These are phyloP conservation scores for Thalassiosira exigua DNA, from an alignment of 352 stramenopile genomes.

Conservation along the genomic window DNA sequence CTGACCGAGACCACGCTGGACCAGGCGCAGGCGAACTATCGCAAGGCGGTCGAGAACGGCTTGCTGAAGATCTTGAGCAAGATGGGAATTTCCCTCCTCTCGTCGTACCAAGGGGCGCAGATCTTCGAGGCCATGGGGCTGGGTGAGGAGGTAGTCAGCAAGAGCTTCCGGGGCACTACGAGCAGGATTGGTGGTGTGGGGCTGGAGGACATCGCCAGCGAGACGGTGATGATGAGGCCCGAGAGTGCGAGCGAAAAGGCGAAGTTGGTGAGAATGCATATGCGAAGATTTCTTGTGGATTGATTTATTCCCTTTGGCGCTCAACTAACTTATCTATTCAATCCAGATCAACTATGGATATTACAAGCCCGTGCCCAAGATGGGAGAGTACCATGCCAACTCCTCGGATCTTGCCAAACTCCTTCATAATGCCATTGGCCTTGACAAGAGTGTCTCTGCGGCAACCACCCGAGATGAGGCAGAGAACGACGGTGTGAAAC, in stretches of 20 bases:
- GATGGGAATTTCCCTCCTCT: conserved; percentile 95
- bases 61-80: conserved; percentile 93
- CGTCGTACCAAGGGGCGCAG: conserved; percentile 95
- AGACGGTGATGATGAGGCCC: conserved; percentile 82
- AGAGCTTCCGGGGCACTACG: conserved; percentile 83
- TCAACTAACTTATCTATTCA: background rate
- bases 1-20: conserved; percentile 69
- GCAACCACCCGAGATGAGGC: conserved; percentile 73
- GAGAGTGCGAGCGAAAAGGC: conserved; percentile 70
- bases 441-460: conserved; percentile 81
- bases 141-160: conserved; percentile 90
- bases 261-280: conserved; percentile 67
- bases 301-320: background rate
- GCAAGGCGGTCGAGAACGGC: conserved; percentile 84
- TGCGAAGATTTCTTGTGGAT: background rate
- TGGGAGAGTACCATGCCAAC: conserved; percentile 89
- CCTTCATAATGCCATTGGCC: conserved; percentile 89
- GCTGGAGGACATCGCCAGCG: conserved; percentile 85
- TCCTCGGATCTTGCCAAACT: conserved; percentile 87
- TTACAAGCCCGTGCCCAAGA: conserved; percentile 85
- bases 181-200: conserved; percentile 89
- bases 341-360: conserved; percentile 86
- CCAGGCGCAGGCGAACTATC: conserved; percentile 88
- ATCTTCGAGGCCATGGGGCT: conserved; percentile 96
- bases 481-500: conserved; percentile 81